These are phyloP conservation scores for Lentinula boryana DNA, from an alignment of 768 basidiomycete species.

Conservation along the genomic window DNA sequence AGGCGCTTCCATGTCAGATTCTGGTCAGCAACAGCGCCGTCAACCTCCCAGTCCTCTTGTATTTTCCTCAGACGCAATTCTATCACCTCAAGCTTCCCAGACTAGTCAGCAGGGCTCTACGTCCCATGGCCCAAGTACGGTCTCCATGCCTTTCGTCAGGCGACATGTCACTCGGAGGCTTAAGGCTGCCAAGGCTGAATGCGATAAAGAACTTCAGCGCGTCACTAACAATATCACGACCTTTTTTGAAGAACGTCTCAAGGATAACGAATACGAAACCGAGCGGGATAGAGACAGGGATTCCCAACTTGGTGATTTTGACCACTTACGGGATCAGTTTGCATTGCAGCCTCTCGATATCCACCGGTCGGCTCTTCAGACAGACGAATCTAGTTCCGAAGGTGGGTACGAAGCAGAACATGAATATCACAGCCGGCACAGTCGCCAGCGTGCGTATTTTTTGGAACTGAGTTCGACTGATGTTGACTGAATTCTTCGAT, in stretches of 20 bases:
- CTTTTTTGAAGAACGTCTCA: conserved; percentile 89
- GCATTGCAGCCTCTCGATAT: conserved; percentile 53
- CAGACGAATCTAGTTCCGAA: conserved; percentile 74
- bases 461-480: conserved; percentile 36
- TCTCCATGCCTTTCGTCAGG: conserved; percentile 89
- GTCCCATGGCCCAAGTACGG: conserved; percentile 62
- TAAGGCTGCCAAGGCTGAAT: conserved; percentile 90
- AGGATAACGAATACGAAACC: conserved; percentile 67
- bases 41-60: conserved; percentile 78
- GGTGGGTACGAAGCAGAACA: conserved; percentile 79
- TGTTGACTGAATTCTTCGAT: conserved; percentile 40
- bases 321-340: conserved; percentile 57
- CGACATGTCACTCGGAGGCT: conserved; percentile 91
- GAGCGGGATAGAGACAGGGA: conserved; percentile 62
- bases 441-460: conserved; percentile 67
- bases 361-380: conserved; percentile 43
- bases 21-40: conserved; percentile 38
- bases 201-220: conserved; percentile 93
- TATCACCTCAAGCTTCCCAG: conserved; percentile 45
- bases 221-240: conserved; percentile 91
- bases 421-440: conserved; percentile 53
- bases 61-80: conserved; percentile 61
- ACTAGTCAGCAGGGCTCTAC: conserved; percentile 30
- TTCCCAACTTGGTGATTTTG: conserved; percentile 48
- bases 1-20: conserved; percentile 40